Percentiles rank a stretch among this genome's conserved stretches.
phyloP scores from a whole-genome alignment of 2,329 filamentous ascomycete genomes.

The Bipolaris zeicola region DNA sequence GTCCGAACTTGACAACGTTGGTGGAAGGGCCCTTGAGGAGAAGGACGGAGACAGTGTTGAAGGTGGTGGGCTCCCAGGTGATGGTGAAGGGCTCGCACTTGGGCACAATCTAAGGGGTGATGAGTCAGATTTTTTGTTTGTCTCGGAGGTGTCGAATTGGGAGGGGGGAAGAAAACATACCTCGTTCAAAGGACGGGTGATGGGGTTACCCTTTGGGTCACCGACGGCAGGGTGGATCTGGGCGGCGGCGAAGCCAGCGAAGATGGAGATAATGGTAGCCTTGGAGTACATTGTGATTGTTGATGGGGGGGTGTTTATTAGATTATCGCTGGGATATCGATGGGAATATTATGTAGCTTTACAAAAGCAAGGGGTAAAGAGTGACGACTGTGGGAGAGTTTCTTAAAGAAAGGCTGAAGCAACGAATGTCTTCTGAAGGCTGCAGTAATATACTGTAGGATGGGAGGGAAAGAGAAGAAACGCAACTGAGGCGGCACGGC shows the following conservation, averaged over 20 bases:
- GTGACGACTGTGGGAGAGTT: conserved; percentile 20
- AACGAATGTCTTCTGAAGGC: conserved; percentile 32
- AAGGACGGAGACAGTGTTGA: conserved; percentile 61
- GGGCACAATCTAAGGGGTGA: conserved; percentile 53
- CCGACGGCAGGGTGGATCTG: conserved; percentile 37
- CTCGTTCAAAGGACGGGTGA: conserved; percentile 57
- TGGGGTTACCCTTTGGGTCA: conserved; percentile 59
- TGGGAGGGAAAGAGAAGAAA: conserved; percentile 15
- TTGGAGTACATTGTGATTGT: conserved; percentile 42
- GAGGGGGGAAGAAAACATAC: conserved; percentile 29
- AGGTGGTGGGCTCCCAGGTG: conserved; percentile 60
- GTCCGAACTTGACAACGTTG: conserved; percentile 59
- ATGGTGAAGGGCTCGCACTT: conserved; percentile 62
- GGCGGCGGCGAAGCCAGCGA: conserved; percentile 57
- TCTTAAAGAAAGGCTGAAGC: conserved; percentile 36
- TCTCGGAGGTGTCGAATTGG: background rate
- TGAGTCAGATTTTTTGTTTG: conserved; percentile 7
- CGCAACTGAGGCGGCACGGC: conserved; percentile 8
- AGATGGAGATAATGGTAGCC: conserved; percentile 55
- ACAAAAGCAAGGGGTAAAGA: conserved; percentile 23
- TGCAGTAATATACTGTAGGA: conserved; percentile 9
- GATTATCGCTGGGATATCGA: conserved; percentile 32
- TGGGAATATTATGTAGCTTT: conserved; percentile 22
- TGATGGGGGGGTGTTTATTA: conserved; percentile 19
- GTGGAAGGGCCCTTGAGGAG: conserved; percentile 64